Base-by-base conservation (phyloP, 2,329 filamentous ascomycete species). In the Mariannaea elegans region DNA sequence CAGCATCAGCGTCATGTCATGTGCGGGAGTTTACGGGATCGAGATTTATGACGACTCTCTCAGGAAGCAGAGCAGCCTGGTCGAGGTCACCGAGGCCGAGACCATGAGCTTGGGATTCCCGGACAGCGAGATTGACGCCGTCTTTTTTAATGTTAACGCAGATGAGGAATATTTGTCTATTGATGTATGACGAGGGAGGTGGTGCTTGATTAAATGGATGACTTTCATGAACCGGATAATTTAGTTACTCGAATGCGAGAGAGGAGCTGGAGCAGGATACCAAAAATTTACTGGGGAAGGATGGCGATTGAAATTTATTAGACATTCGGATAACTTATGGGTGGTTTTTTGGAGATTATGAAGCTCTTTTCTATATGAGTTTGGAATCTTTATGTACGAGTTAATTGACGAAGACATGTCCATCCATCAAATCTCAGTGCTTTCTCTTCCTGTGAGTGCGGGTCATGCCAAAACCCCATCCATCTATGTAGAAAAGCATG, bases 401-500 rank as follows among this genome's bases (percentile, higher is more conserved):
- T n/a, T n/a, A n/a, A n/a, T n/a, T n/a, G n/a, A n/a, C n/a, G n/a
- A n/a, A n/a, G n/a, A n/a, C n/a, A n/a, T n/a, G n/a, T n/a, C n/a
- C n/a, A n/a, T n/a, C n/a, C n/a, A n/a, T n/a, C 47, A 16, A 7
- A 12, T 31, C 23, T 64, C 21, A 69, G n/a, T 67, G 64, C 42
- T 58, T 70, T 18, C 46, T 64, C 9, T 62, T 61, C n/a, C 68
- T 55, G 51, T 71, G 68, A 13, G 63, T 68, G 16, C 60, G 68
- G 21, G 68, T 71, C 49, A 71, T 69, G 9, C 65, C 66, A 51
- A 67, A 69, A 3, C 66, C 55, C 68, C 68, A 70, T 42, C 68
- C 68, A 50, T 70, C 68, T 70, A 19, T n/a, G n/a, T n/a, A n/a
- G n/a, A n/a, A 18, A 38, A 13, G n/a, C 27, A 61, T 27, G 65